These are phyloP conservation scores for Pythium rishiriense DNA, from an alignment of 352 stramenopile species.

Conservation along the genomic window DNA sequence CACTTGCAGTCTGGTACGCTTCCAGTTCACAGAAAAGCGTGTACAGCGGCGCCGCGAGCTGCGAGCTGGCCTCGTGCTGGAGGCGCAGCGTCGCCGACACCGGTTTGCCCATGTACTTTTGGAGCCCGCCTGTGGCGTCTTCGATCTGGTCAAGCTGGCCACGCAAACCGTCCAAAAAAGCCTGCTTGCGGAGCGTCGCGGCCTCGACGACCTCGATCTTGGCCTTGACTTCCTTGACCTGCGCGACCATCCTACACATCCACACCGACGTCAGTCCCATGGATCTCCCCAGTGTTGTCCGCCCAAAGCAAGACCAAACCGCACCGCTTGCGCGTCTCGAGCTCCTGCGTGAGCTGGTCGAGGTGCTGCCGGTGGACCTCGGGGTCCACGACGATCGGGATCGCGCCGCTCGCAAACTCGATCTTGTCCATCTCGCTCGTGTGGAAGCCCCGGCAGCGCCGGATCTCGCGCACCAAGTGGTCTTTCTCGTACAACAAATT, in stretches of 20 bases:
- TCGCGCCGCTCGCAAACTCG: conserved; percentile 49
- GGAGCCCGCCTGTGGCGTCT: conserved; percentile 54
- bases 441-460: conserved; percentile 63
- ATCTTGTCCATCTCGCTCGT: conserved; percentile 85
- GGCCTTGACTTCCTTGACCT: conserved; percentile 62
- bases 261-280: neutral
- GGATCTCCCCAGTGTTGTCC: too few relatives aligned
- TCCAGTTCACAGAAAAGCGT: conserved; percentile 74
- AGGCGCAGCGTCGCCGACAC: conserved; percentile 41
- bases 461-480: conserved; percentile 76
- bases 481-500: conserved; percentile 87
- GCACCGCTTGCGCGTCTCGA: conserved; percentile 60
- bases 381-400: conserved; percentile 59
- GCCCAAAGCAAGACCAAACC: neutral
- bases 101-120: conserved; percentile 57
- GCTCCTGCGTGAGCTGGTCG: conserved; percentile 65
- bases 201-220: conserved; percentile 63
- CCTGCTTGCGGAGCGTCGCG: conserved; percentile 55
- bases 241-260: conserved; percentile 42
- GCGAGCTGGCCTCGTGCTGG: conserved; percentile 43
- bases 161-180: conserved; percentile 55
- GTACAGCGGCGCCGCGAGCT: conserved; percentile 63
- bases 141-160: conserved; percentile 55
- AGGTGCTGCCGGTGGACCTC: conserved; percentile 62
- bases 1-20: conserved; percentile 60